Evolutionary conservation across 192 early-diverging fungal genomes (phyloP), one percentile per base, ranked within the genome.

Genomic region (Haplosporangium gracile): DNA sequence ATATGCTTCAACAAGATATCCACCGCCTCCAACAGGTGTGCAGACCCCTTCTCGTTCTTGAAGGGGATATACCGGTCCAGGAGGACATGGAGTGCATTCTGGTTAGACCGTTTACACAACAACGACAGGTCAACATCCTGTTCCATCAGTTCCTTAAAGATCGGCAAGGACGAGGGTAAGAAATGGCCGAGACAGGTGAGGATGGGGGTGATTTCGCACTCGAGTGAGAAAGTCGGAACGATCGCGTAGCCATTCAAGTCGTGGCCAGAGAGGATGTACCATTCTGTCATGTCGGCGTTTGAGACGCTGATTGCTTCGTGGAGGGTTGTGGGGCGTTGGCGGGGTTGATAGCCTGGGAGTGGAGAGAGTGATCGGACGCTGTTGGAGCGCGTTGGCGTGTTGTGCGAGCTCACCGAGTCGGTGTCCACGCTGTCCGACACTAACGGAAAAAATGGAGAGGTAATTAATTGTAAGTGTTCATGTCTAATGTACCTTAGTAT

Each of bases 161-260:
- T 80, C 0, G 70, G 60, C 20, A 77, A 4, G 36, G 79, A 78
- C 5, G 53, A 38, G 15, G 84, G 84, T 65, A 81, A 53, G 51
- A 80, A 81, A 32, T 86, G 84, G 22, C 75, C 79, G 3, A 86
- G 75, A 71, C 79, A 86, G 3, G 84, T 86, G 42, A 78, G 84
- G 72, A 86, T 77, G 1, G 84, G 84, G 29, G 84, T 86, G 53
- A 86, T 86, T 47, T 81, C 84, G 51, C 84, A 81, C 47, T 86
- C 84, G 26, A 77, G 65, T 2, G 84, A 86, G 51, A 69, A 86
- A n/a, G 79, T 74, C 1, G 79, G 78, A 11, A 86, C 84, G 53
- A 86, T 81, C 15, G 78, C 78, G 47, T 78, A 86, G 42, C 84
- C 84, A 26, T 86, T 86, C 22, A 86, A 40, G n/a, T 86, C 84